Evolutionary conservation across 148 eudicot genomes (phyloP).

Genomic region (Arctostaphylos glauca): DNA sequence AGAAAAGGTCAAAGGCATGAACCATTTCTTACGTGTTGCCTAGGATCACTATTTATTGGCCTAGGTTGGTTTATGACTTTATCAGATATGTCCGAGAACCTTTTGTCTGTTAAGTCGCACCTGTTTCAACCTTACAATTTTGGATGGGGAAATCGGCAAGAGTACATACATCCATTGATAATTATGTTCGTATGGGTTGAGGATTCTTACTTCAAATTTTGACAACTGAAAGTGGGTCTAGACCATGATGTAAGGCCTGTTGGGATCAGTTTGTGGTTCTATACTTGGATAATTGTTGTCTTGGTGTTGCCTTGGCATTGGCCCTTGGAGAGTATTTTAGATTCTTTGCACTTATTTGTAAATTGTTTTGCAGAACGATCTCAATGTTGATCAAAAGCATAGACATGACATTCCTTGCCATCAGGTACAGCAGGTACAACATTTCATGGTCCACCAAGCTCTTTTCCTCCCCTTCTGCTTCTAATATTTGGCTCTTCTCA

Average conservation of each 20-base stretch:
- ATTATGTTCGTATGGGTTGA: background rate
- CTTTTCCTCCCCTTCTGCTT: constrained; percentile 9
- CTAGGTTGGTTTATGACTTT: too few species aligned
- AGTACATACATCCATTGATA: background rate
- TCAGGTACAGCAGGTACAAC: constrained; percentile 47
- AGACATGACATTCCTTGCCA: constrained; percentile 85
- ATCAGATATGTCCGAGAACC: too few species aligned
- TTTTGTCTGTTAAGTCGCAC: too few species aligned
- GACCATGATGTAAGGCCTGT: background rate
- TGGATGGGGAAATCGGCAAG: background rate
- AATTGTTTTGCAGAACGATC: constrained; percentile 52
- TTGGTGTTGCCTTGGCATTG: background rate
- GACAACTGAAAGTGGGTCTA: background rate
- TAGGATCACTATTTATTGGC: too few species aligned
- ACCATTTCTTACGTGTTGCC: too few species aligned
- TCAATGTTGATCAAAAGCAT: constrained; percentile 49
- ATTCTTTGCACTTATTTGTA: background rate
- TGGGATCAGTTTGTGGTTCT: background rate
- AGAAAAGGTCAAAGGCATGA: too few species aligned
- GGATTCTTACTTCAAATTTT: too few species aligned
- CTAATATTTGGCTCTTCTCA: too few species aligned
- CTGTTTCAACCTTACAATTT: background rate
- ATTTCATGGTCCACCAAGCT: too few species aligned
- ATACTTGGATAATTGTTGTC: background rate
- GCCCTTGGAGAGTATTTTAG: background rate